phyloP scores from a whole-genome alignment of 129 eudicot genomes.

The Tanacetum coccineum region DNA sequence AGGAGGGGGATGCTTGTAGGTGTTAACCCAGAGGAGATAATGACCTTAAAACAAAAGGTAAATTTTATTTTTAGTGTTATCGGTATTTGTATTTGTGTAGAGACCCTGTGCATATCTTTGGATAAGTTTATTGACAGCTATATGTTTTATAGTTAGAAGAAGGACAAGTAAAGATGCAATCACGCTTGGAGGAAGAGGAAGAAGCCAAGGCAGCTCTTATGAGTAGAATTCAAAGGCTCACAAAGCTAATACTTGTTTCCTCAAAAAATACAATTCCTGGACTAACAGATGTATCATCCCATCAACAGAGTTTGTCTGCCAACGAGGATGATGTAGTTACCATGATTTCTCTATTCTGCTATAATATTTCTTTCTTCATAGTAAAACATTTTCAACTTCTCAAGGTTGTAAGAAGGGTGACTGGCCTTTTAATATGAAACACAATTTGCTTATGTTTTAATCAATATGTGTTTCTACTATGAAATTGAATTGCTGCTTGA shows the following conservation, averaged over 20 bases:
- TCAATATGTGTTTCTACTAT: slow-evolving; percentile 10
- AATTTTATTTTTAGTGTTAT: not conserved
- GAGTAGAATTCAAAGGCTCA: slow-evolving; percentile 98
- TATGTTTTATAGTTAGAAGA: slow-evolving; percentile 70
- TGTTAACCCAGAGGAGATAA: slow-evolving; percentile 80
- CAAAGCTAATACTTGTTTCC: slow-evolving; percentile 92
- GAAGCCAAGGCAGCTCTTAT: slow-evolving; percentile 97
- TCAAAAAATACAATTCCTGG: slow-evolving; percentile 83
- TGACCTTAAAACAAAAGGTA: slow-evolving; percentile 88
- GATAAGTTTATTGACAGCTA: slow-evolving; percentile 16
- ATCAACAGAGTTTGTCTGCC: slow-evolving; percentile 53
- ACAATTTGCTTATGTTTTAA: not conserved
- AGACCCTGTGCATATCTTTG: not conserved
- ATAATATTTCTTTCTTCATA: not conserved
- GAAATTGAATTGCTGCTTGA: slow-evolving; percentile 16
- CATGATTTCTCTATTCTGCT: slow-evolving; percentile 2
- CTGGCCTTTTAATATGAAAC: not conserved
- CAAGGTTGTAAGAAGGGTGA: slow-evolving; percentile 3
- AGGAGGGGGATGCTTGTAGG: slow-evolving; percentile 89
- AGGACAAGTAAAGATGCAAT: slow-evolving; percentile 98
- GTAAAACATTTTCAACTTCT: not conserved
- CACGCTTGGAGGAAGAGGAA: slow-evolving; percentile 96
- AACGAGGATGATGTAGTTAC: slow-evolving; percentile 72
- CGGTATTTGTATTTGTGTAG: not conserved
- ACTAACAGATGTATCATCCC: slow-evolving; percentile 47